Conservation (phyloP, 1,284 basidiomycete genomes). For the Rhodotorula sp. region DNA sequence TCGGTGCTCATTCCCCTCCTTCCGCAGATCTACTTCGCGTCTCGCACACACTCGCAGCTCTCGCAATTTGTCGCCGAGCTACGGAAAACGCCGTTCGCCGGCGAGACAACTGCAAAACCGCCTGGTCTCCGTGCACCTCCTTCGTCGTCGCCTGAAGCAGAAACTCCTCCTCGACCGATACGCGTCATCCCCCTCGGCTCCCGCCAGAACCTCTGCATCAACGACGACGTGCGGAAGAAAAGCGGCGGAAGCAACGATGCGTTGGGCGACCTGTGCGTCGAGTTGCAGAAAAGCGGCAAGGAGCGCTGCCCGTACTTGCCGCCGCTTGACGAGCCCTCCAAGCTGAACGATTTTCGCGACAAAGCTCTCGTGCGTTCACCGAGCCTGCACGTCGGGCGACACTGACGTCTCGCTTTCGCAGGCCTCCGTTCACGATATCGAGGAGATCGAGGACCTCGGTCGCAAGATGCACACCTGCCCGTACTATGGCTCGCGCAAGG, state of each 20-base stretch:
- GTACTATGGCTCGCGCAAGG: constrained; percentile 85
- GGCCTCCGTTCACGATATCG: constrained; percentile 89
- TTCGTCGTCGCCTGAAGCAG: background rate
- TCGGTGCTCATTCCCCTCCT: background rate
- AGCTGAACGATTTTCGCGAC: constrained; percentile 82
- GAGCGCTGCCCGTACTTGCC: constrained; percentile 77
- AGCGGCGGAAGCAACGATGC: constrained; percentile 58
- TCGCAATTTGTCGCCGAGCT: constrained; percentile 87
- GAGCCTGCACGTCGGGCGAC: background rate
- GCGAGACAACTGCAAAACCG: background rate
- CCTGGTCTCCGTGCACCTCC: constrained; percentile 46
- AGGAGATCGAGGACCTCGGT: constrained; percentile 80
- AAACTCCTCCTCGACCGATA: constrained; percentile 25
- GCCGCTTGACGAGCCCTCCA: constrained; percentile 63
- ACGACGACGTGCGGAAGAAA: constrained; percentile 67
- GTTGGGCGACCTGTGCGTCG: constrained; percentile 87
- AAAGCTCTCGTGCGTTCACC: constrained; percentile 67
- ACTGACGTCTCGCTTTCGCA: constrained; percentile 45
- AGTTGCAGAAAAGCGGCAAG: constrained; percentile 72
- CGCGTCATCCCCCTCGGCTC: constrained; percentile 79
- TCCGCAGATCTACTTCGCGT: constrained; percentile 76
- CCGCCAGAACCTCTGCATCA: constrained; percentile 91
- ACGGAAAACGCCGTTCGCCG: constrained; percentile 61
- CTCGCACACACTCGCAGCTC: constrained; percentile 91
- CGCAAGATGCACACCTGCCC: constrained; percentile 70